These are phyloP conservation scores for Fusarium robinianum DNA, from an alignment of 2,329 filamentous ascomycete species.

Conservation along the genomic window DNA sequence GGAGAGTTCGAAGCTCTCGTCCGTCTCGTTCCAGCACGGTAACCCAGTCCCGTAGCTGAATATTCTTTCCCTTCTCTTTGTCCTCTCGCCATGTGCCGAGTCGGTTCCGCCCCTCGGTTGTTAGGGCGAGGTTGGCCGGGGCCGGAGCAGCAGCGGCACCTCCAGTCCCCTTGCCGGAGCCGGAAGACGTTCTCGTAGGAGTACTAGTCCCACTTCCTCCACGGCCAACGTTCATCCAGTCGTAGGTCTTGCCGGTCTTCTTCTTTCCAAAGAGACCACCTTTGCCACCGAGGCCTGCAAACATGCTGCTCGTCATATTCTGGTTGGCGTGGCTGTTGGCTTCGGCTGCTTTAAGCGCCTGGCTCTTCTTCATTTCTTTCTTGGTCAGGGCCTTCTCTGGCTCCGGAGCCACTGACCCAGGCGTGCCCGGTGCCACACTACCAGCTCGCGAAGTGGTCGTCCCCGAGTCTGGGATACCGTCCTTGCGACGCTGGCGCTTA, in stretches of 20 bases:
- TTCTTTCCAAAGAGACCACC: conserved; percentile 62
- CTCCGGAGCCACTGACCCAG: conserved; percentile 66
- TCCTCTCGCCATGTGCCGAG: conserved; percentile 81
- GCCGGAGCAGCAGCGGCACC: conserved; percentile 38
- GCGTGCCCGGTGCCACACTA: conserved; percentile 63
- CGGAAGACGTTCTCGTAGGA: conserved; percentile 46
- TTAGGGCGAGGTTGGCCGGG: conserved; percentile 49
- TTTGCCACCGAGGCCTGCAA: conserved; percentile 66
- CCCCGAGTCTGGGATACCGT: conserved; percentile 58
- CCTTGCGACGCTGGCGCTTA: conserved; percentile 67
- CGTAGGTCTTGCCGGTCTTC: conserved; percentile 69
- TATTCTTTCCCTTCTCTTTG: conserved; percentile 72
- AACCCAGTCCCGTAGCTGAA: conserved; percentile 85
- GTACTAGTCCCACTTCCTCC: conserved; percentile 60
- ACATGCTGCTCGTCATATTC: conserved; percentile 80
- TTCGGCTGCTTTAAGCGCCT: conserved; percentile 76
- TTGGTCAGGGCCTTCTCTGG: conserved; percentile 75
- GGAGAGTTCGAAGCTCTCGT: conserved; percentile 65
- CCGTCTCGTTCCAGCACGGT: conserved; percentile 80
- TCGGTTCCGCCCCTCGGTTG: conserved; percentile 63
- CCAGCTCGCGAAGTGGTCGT: conserved; percentile 56
- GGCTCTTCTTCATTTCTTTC: conserved; percentile 79
- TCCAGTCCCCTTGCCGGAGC: conserved; percentile 42
- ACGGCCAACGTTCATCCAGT: conserved; percentile 68
- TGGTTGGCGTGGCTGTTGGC: conserved; percentile 79